Evolutionary conservation across 345 rosid species (phyloP), one percentile per base, ranked within the genome.

Genomic region (Populus ilicifolia): DNA sequence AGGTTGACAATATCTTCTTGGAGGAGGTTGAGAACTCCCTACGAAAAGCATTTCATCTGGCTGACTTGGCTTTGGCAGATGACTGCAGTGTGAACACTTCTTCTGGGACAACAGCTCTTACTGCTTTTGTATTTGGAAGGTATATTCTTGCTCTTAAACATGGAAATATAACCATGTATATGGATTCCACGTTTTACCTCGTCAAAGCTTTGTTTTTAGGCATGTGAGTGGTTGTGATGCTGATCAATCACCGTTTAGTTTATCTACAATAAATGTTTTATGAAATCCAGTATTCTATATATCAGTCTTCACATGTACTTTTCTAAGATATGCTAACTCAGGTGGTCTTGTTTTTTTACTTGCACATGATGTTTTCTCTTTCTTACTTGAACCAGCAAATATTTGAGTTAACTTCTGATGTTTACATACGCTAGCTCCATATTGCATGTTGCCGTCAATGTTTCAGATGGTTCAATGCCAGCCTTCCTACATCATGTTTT

Each of bases 21-120:
- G 81, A 83, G 79, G 94, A 87, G 80, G 88, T 90, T 3, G 86
- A 88, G 83, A 83, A 81, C 61, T 88, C 89, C 25, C 86, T 88
- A 39, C 86, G 84, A 71, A 80, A 83, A 52, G 86, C 94, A 25
- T 94, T 88, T 84, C 92, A 91, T 77, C 87, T 81, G 12, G 94
- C 94, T 8, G 98, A 94, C 84, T 84, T 73, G 29, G 93, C 89
- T 80, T 82, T 94, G 83, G 90, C 89, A 0, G 91, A 88, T 72
- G 97, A 89, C 77, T 70, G 82, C 67, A 84, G 69, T 71, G 87
- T 94, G 64, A 85, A 85, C 74, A 83, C 91, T 77, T 91, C 90
- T 72, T 85, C 96, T n/a, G 98, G 98, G 76, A 88, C 98, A 27
- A 94, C 98, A 1, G 97, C 93, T 7, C 89, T 94, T 67, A 80